These are phyloP conservation scores for Candida tunisiensis DNA, from an alignment of 1,139 yeast species.

Conservation along the genomic window DNA sequence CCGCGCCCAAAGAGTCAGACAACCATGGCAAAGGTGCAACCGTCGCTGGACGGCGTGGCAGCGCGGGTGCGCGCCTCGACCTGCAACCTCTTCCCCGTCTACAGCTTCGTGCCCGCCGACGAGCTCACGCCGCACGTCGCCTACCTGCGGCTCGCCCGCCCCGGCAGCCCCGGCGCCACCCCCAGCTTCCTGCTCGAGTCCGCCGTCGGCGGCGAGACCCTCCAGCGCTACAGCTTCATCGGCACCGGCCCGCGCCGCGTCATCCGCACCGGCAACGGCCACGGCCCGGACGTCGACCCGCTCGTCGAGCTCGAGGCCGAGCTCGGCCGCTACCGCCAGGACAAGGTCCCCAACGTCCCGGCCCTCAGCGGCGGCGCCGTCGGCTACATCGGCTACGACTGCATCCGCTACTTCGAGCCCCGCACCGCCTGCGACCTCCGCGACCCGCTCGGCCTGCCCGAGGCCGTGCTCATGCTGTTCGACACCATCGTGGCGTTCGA, in stretches of 20 bases:
- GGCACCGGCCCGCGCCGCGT: constrained; percentile 74
- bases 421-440: constrained; percentile 55
- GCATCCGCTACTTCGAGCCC: constrained; percentile 93
- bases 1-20: too few relatives aligned
- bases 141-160: constrained; percentile 61
- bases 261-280: constrained; percentile 56
- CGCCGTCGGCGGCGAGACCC: constrained; percentile 75
- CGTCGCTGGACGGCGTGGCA: too few relatives aligned
- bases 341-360: constrained; percentile 38
- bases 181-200: constrained; percentile 79
- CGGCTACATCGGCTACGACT: constrained; percentile 90
- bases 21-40: too few relatives aligned
- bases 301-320: constrained; percentile 57
- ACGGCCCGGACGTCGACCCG: constrained; percentile 59
- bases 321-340: constrained; percentile 40
- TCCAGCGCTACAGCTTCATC: constrained; percentile 80
- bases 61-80: too few relatives aligned
- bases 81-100: constrained; percentile 63
- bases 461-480: constrained; percentile 79
- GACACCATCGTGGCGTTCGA: constrained; percentile 86
- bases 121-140: constrained; percentile 83
- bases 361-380: constrained; percentile 88
- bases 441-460: constrained; percentile 75
- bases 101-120: constrained; percentile 55
- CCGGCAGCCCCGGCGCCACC: constrained; percentile 34